Evolutionary conservation across 495 filamentous ascomycete genomes (phyloP), one percentile per base, ranked within the genome.

Genomic region (Lophiostoma macrostomum): DNA sequence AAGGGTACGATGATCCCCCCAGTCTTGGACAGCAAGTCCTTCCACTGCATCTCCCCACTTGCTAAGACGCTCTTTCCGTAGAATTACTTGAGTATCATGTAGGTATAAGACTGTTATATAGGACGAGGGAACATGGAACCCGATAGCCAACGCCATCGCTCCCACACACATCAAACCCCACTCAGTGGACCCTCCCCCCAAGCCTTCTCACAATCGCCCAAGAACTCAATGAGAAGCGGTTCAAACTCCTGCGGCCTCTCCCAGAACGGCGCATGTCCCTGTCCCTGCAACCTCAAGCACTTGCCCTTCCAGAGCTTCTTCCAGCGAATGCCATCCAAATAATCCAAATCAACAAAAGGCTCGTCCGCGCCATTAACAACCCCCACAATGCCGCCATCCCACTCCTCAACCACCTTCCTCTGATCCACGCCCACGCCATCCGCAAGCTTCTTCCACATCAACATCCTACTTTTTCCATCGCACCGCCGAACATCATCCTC

Each of bases 331-430:
- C 18, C 43, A n/a, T 48, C 54, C 36, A 56, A 24, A 44, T 56
- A 64, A 16, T 60, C 60, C 25, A 64, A 22, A 20, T 56, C 40
- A 11, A 64, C 51, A 37, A 50, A 64, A 20, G 60, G 60, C 36
- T 64, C 60, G 3, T 41, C 56, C 1, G 16, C 52, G 5, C 60
- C 60, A 36, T 64, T 64, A 14, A 64, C 45, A 2, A 64, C 56
- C 14, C 44, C 60, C 5, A 60, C 31, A 8, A 42, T 12, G 6
- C 29, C 20, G 5, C 29, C 42, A 1, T 44, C 45, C 13, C 44
- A 23, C 23, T 45, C 30, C 41, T 56, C 52, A 2, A 60, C 51
- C 19, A 53, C 39, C 34, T 51, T 46, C 35, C 44, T n/a, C 46
- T 60, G 56, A 56, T 56, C 51, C 20, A 55, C 30, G 3, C 56